A percentile compares a stretch with the other conserved stretches of the same genome.
phyloP scores from a whole-genome alignment of 1,284 basidiomycete genomes.

The Taiwanofungus camphoratus region DNA sequence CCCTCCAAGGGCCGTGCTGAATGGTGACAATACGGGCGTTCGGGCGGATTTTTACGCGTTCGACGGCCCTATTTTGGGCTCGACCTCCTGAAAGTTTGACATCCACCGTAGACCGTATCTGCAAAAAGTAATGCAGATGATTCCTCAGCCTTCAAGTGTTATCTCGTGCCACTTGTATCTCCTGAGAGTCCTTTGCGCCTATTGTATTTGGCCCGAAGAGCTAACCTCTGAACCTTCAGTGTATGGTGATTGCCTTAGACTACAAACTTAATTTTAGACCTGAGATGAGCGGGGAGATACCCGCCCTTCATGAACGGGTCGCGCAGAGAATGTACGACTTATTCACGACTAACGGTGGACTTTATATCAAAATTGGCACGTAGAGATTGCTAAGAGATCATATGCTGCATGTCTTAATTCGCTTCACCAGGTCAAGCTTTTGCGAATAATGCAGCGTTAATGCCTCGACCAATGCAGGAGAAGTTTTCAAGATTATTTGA shows the following conservation, averaged over 20 bases:
- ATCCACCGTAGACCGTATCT: no score
- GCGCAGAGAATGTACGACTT: constrained; percentile 72
- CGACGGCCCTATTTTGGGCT: no score
- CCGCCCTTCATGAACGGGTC: constrained; percentile 75
- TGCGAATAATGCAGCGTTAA: constrained; percentile 76
- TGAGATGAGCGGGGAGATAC: constrained; percentile 62
- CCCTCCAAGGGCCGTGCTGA: no score
- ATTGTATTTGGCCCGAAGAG: neutral
- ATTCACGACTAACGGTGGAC: constrained; percentile 75
- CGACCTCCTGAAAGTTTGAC: no score
- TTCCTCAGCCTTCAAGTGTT: no score
- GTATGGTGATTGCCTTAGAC: constrained; percentile 61
- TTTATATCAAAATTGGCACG: constrained; percentile 87
- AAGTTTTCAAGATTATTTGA: constrained; percentile 83
- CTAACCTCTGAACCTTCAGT: constrained; percentile 33
- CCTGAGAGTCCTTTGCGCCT: no score
- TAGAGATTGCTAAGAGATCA: constrained; percentile 12
- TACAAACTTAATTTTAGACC: constrained; percentile 83
- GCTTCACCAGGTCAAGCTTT: constrained; percentile 57
- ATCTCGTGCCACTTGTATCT: no score
- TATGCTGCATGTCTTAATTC: neutral
- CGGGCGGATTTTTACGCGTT: neutral
- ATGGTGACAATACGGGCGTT: no score
- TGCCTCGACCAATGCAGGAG: constrained; percentile 77
- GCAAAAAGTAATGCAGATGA: no score